Evolutionary conservation across 2,329 filamentous ascomycete genomes (phyloP), one percentile per base, ranked within the genome.

Genomic region (Cladosporium sp.): DNA sequence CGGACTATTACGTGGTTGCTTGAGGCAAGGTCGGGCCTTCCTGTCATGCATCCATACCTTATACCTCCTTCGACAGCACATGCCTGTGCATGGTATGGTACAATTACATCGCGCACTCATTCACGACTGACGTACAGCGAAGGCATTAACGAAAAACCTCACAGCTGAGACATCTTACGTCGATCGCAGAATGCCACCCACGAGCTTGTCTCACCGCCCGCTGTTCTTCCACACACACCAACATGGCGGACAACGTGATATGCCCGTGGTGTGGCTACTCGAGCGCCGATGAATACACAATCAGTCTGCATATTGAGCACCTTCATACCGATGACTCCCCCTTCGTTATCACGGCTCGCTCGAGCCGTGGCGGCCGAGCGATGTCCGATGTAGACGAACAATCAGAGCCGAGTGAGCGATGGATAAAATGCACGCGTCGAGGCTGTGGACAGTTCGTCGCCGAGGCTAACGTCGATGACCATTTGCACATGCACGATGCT

Each of bases 371-470:
- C 22, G 42, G 19, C 3, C 17, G 42, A 20, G 45, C 54, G 7
- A 25, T 22, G 3, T 34, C 25, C 8, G 34, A 37, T 15, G n/a
- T 36, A 7, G 28, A 52, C 20, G 47, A 45, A 25, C 56, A n/a
- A 9, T 43, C 55, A n/a, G 55, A 58, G 17, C 28, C 28, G 19
- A 55, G 52, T 30, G 52, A 45, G 28, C 40, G 42, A 56, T 59
- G 56, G 56, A 45, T 74, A 34, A 69, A 69, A 59, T 80, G 78
- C 64, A 74, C 76, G 8, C 70, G 75, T 51, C 63, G 68, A 22
- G 71, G 74, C 47, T 80, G 77, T 67, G 73, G 73, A 58, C 76
- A 80, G 62, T 63, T 73, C 52, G 65, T 80, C 56, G 67, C 71
- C 55, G 63, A 78, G 22, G 61, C 64, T 20, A 76, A 78, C 51